phyloP scores from a whole-genome alignment of 495 filamentous ascomycete genomes.

The Thermothielavioides terrestris region DNA sequence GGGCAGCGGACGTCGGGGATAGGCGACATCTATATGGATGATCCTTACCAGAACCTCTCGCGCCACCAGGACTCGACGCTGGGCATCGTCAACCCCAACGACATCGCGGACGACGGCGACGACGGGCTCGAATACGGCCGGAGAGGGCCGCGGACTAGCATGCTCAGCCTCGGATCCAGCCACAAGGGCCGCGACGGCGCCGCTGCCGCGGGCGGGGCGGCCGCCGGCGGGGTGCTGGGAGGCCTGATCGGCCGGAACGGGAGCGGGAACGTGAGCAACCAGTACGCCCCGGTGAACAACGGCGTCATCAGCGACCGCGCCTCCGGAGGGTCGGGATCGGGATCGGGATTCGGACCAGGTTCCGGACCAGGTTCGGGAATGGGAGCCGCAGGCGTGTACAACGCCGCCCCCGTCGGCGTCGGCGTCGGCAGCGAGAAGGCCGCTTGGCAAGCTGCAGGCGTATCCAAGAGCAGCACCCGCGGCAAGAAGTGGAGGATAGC shows the following conservation, averaged over 20 bases:
- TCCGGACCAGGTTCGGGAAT: too few species aligned
- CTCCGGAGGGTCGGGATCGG: conserved; percentile 7
- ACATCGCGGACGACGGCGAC: conserved; percentile 78
- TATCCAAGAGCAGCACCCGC: conserved; percentile 44
- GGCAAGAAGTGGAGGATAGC: conserved; percentile 60
- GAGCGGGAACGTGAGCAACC: conserved; percentile 27
- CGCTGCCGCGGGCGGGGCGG: conserved; percentile 29
- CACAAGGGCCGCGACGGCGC: conserved; percentile 23
- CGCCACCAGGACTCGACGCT: conserved; percentile 46
- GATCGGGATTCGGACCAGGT: too few species aligned
- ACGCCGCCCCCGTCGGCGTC: conserved; percentile 14
- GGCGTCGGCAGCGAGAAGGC: conserved; percentile 37
- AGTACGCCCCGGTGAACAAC: conserved; percentile 34
- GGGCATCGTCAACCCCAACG: conserved; percentile 62
- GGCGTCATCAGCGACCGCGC: conserved; percentile 16
- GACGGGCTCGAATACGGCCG: conserved; percentile 56
- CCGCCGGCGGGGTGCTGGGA: conserved; percentile 47
- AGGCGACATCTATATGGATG: conserved; percentile 28
- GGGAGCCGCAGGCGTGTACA: conserved; percentile 21
- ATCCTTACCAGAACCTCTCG: conserved; percentile 49
- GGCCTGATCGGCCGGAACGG: conserved; percentile 36
- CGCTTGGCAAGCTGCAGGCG: conserved; percentile 43
- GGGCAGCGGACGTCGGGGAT: conserved; percentile 22
- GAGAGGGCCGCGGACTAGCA: conserved; percentile 38
- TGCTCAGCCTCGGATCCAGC: conserved; percentile 42